Evolutionary conservation across 2,329 filamentous ascomycete species (phyloP), one percentile per base, ranked within the genome.

Genomic region (Fusarium albosuccineum): DNA sequence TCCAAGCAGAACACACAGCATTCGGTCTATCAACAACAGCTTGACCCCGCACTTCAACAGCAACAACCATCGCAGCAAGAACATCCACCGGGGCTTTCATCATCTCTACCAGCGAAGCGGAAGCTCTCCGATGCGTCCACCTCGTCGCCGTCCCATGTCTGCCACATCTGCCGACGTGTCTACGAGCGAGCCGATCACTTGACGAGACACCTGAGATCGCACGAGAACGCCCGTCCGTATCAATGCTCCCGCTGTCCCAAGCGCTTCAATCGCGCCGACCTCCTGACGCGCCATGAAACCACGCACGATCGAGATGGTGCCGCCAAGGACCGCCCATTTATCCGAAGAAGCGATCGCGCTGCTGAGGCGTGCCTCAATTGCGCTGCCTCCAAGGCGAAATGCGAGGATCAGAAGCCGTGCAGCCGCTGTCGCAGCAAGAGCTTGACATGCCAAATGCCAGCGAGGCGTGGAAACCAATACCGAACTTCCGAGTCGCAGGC

Each of bases 351-450:
- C 48, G 71, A 73, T 30, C 60, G 71, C 10, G 71, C 71, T 4
- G 71, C 71, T 17, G 71, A 73, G 57, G 71, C 71, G n/a, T 73
- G 71, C 44, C 53, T 73, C 29, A 73, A 73, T 48, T 73, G 71
- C 30, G 71, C 71, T 36, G 71, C 71, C 13, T 73, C 71, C 40
- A 73, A 73, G 37, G 71, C 71, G 13, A 73, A 73, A 40, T 73
- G 71, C 34, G 71, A 73, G 29, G 71, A 73, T 27, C 71, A 73
- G 51, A 73, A 73, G 40, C 71, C 71, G 4, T 73, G 71, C 34
- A 70, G 65, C 42, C 71, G 71, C n/a, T 73, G 71, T 33, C 70
- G 71, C 10, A 73, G 48, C 46, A 73, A 73, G 60, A 72, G 68
- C 27, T 57, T 73, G 36, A 51, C 62, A 27, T 73, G 71, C 26